Base-by-base conservation (phyloP, 768 basidiomycete species). In the Naganishia onofrii region DNA sequence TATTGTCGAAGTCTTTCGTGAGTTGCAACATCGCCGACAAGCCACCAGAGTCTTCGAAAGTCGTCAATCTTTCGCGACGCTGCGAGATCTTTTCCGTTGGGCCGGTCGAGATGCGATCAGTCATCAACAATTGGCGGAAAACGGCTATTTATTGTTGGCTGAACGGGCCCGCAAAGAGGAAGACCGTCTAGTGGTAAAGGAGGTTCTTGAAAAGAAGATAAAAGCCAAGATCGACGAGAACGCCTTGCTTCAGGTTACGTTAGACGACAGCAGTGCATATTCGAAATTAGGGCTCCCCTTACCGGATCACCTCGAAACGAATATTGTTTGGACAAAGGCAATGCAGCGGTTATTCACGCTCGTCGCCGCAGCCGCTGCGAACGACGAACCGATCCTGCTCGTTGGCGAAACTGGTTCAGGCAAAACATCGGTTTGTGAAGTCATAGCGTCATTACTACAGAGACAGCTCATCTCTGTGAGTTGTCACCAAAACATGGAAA, bases 401-500 rank as follows among this genome's bases (percentile, higher is more conserved):
- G 95, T 99, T 13, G 96, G 96, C 0, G 95, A 98, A 81, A 98
- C 96, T 0, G 96, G 96, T 17, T 91, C 90, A 3, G 96, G 96
- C 19, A 99, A 99, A 82, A 99, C 96, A 0, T 96, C 95, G 0
- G 89, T 97, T 48, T 97, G 95, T 77, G 92, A 98, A 77, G 83
- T 93, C 5, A 89, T 90, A 73, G 90, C 96, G 0, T 85, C 88
- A 53, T 87, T 87, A 0, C 81, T 86, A 28, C 81, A 81, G 29
- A 87, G 87, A 75, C 82, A 79, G 42, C 83, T 99, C 31, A 83
- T 89, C 74, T 84, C 87, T 4, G 86, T 99, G 72, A 98, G 92
- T 74, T 98, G 96, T 76, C 96, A 99, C 78, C 93, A 96, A 80
- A 97, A 96, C 77, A 98, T 94, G 31, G 96, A 99, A 82, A 96